Percentiles rank a stretch among this genome's conserved stretches.
phyloP scores from a whole-genome alignment of 768 basidiomycete species.

The Neoboletus subvelutipes region DNA sequence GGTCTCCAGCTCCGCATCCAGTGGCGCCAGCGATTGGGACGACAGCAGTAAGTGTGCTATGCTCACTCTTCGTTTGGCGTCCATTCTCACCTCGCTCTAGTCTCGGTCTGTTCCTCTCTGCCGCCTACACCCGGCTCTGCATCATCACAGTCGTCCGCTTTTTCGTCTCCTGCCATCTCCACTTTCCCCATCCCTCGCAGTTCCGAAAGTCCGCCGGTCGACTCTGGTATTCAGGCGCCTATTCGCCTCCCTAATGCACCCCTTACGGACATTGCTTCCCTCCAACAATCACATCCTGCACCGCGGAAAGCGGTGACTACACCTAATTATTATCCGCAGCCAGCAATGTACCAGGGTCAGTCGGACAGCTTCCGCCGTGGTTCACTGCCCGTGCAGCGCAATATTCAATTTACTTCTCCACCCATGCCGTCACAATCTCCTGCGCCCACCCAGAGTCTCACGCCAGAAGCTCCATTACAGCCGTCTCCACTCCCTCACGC shows the following conservation, averaged over 20 bases:
- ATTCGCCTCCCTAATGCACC: conserved; percentile 77
- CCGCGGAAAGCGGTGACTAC: conserved; percentile 35
- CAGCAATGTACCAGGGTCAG: conserved; percentile 29
- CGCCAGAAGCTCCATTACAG: conserved; percentile 23
- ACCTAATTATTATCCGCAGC: conserved; percentile 35
- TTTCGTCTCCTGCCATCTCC: conserved; percentile 60
- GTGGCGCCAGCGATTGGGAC: conserved; percentile 73
- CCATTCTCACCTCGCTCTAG: conserved; percentile 11
- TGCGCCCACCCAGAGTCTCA: conserved; percentile 27
- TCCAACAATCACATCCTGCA: conserved; percentile 35
- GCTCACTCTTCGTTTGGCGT: not conserved
- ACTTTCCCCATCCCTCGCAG: conserved; percentile 63
- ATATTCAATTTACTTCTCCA: conserved; percentile 30
- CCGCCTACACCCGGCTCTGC: conserved; percentile 42
- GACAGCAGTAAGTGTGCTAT: conserved; percentile 59
- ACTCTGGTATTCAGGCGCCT: conserved; percentile 42
- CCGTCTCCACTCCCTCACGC: conserved; percentile 27
- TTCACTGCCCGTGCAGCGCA: conserved; percentile 32
- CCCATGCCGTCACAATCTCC: conserved; percentile 31
- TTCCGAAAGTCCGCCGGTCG: conserved; percentile 47
- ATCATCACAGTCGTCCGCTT: conserved; percentile 61
- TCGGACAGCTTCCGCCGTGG: conserved; percentile 31
- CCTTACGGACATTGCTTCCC: conserved; percentile 64
- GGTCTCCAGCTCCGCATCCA: conserved; percentile 55
- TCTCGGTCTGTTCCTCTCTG: conserved; percentile 34